A percentile compares a stretch with the other conserved stretches of the same genome.
These are phyloP conservation scores for Eutrema heterophyllum DNA, from an alignment of 345 rosid genomes.

Conservation along the genomic window DNA sequence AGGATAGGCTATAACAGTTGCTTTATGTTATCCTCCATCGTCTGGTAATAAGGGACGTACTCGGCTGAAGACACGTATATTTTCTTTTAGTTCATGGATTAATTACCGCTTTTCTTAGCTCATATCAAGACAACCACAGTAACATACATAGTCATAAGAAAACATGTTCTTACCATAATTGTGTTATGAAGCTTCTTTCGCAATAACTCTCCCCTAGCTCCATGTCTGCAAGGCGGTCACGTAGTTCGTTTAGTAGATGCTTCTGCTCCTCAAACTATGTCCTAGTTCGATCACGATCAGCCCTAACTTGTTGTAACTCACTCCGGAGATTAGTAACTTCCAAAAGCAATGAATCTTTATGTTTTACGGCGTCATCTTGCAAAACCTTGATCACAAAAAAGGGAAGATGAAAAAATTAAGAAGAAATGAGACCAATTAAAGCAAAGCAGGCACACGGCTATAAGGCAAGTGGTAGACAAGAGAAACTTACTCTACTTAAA, in stretches of 20 bases:
- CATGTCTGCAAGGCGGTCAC: conserved; percentile 49
- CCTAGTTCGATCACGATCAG: conserved; percentile 70
- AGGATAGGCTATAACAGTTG: conserved; percentile 54
- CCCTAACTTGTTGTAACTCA: conserved; percentile 77
- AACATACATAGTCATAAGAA: not conserved
- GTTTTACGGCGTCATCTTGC: conserved; percentile 66
- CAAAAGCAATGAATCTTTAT: conserved; percentile 51
- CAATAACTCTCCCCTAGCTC: conserved; percentile 77
- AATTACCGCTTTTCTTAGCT: not conserved
- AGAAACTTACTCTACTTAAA: conserved; percentile 55
- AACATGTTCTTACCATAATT: conserved; percentile 51
- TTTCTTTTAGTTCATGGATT: conserved; percentile 84
- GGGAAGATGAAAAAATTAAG: not conserved
- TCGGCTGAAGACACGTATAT: conserved; percentile 82
- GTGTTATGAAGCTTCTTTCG: conserved; percentile 86
- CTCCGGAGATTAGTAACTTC: conserved; percentile 70
- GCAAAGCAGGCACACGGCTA: not conserved
- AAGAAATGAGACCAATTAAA: not conserved
- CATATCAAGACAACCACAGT: not conserved
- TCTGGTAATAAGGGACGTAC: conserved; percentile 78
- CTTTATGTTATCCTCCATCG: conserved; percentile 50
- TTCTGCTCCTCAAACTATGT: conserved; percentile 53
- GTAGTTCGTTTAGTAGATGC: conserved; percentile 34
- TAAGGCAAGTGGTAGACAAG: not conserved
- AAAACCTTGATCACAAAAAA: conserved; percentile 40